Conservation (phyloP, 805 yeast genomes). For the Myxozyma lipomycoides region DNA sequence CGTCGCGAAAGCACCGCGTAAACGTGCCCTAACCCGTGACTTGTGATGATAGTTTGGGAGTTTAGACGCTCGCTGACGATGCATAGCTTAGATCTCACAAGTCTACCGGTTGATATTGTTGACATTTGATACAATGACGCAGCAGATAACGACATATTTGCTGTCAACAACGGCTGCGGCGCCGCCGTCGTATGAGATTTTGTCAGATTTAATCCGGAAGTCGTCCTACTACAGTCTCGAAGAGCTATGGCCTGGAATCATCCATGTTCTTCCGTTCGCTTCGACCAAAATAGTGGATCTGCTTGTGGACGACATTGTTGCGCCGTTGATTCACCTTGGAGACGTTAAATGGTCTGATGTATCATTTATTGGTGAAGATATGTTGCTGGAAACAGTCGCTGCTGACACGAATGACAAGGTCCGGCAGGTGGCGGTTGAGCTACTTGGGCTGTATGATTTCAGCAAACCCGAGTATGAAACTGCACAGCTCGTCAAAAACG, state of each 20-base stretch:
- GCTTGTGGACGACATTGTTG: constrained; percentile 22
- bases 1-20: too few species aligned
- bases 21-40: too few species aligned
- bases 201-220: too few species aligned
- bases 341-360: constrained; percentile 12
- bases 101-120: too few species aligned
- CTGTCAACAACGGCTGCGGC: background rate
- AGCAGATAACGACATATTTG: constrained; percentile 8
- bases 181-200: constrained; percentile 2
- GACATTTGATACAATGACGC: too few species aligned
- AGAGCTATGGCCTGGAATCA: constrained; percentile 26
- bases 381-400: constrained; percentile 9
- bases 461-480: background rate
- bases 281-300: background rate
- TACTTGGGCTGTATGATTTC: constrained; percentile 13
- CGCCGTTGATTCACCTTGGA: constrained; percentile 12
- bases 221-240: too few species aligned
- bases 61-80: too few species aligned
- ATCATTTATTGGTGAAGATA: constrained; percentile 2
- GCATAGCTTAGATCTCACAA: too few species aligned
- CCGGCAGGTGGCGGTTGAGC: constrained; percentile 18
- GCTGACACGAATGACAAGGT: constrained; percentile 19
- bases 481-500: background rate
- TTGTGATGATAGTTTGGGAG: too few species aligned
- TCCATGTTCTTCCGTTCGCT: constrained; percentile 7